Conservation (phyloP, 2,329 filamentous ascomycete species). For the Ceratocystis alfenasii region DNA sequence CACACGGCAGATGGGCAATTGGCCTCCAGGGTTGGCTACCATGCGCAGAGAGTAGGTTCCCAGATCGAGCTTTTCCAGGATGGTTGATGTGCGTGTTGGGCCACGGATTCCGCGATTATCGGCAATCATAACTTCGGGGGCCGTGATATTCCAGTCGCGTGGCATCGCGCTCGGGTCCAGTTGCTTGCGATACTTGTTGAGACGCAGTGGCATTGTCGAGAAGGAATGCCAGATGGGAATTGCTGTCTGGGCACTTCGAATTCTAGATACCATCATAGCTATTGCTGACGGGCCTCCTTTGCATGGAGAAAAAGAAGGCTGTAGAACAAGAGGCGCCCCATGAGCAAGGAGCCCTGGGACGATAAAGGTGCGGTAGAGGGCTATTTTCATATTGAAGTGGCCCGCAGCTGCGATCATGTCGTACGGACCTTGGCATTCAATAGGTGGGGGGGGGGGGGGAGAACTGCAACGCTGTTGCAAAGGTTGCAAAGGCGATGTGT, state of each 20-base stretch:
- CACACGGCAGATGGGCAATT: conserved; percentile 52
- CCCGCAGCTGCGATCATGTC: conserved; percentile 12
- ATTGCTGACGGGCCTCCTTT: conserved; percentile 23
- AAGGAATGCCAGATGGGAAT: neutral
- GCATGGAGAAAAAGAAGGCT: conserved; percentile 23
- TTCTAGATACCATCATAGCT: neutral
- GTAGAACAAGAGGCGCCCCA: conserved; percentile 36
- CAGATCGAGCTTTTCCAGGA: conserved; percentile 34
- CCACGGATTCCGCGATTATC: conserved; percentile 31
- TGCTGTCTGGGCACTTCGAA: neutral
- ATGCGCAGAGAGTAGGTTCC: conserved; percentile 33
- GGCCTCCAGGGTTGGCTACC: conserved; percentile 31
- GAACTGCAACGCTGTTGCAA: too few species aligned
- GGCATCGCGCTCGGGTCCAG: conserved; percentile 26
- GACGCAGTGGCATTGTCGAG: conserved; percentile 1
- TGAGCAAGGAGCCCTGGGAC: conserved; percentile 32
- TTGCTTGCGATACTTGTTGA: conserved; percentile 20
- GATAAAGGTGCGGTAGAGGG: conserved; percentile 20
- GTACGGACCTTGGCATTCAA: neutral
- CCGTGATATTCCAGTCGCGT: conserved; percentile 36
- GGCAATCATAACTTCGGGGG: conserved; percentile 34
- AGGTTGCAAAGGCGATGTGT: too few species aligned
- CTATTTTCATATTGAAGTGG: conserved; percentile 31
- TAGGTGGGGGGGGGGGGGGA: neutral
- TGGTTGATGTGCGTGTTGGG: conserved; percentile 30